These are phyloP conservation scores for Papiliotrema nemorosa DNA, from an alignment of 1,284 basidiomycete genomes.

Conservation along the genomic window DNA sequence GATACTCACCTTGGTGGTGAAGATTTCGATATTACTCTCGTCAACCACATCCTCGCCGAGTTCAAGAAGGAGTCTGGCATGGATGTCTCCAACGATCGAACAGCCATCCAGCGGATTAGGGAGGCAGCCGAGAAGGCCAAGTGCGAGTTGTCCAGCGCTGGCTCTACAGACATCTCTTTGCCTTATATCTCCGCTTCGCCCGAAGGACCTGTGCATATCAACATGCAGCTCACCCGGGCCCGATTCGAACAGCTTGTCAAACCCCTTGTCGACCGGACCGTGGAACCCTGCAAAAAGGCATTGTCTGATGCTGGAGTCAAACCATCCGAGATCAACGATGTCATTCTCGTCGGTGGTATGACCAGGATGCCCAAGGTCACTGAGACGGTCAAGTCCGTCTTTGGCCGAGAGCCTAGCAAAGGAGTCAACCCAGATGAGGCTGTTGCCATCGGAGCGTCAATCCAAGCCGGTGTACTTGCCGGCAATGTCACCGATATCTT, in stretches of 20 bases:
- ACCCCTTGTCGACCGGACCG: constrained; percentile 79
- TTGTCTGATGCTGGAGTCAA: constrained; percentile 87
- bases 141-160: constrained; percentile 91
- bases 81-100: constrained; percentile 78
- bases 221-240: constrained; percentile 79
- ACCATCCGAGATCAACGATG: constrained; percentile 87
- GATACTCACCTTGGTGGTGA: constrained; percentile 99
- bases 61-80: constrained; percentile 92
- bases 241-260: constrained; percentile 85
- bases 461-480: constrained; percentile 92
- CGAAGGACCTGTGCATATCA: constrained; percentile 94
- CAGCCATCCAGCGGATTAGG: constrained; percentile 99
- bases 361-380: constrained; percentile 93
- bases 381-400: constrained; percentile 88
- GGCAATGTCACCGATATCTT: constrained; percentile 96
- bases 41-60: constrained; percentile 80
- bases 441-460: constrained; percentile 86
- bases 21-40: constrained; percentile 90
- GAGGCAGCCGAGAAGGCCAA: constrained; percentile 99
- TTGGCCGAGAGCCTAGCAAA: constrained; percentile 93
- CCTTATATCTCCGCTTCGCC: constrained; percentile 97
- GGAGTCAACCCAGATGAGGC: constrained; percentile 98
- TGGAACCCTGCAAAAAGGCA: constrained; percentile 98
- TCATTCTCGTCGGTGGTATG: constrained; percentile 98
- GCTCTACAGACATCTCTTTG: constrained; percentile 92